These are phyloP conservation scores for Misopates orontium DNA, from an alignment of 257 asterid species.

Conservation along the genomic window DNA sequence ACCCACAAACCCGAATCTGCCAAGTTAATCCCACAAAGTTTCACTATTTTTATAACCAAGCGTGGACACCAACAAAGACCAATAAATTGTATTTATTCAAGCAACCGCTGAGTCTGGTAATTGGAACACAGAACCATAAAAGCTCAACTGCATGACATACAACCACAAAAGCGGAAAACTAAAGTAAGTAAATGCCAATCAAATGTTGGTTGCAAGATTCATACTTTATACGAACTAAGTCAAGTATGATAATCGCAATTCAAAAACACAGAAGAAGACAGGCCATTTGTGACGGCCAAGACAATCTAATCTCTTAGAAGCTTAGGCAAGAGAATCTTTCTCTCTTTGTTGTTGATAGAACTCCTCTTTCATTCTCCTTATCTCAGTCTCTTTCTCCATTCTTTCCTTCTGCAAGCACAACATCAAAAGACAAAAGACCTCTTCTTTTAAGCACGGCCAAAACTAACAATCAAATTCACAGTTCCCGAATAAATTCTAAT, in stretches of 20 bases:
- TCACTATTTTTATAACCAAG: not conserved
- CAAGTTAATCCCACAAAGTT: not conserved
- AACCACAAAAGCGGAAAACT: constrained; percentile 9
- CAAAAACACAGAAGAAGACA: constrained; percentile 17
- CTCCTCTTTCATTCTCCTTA: constrained; percentile 57
- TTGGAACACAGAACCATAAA: constrained; percentile 2
- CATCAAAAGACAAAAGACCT: not conserved
- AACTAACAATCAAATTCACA: too few species aligned
- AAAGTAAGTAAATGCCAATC: constrained; percentile 26
- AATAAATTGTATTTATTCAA: constrained; percentile 30
- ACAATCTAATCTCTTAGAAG: constrained; percentile 28
- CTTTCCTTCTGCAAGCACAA: constrained; percentile 54
- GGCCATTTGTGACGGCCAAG: not conserved
- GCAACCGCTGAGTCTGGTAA: constrained; percentile 14
- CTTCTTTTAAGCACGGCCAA: too few species aligned
- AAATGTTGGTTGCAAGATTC: constrained; percentile 18
- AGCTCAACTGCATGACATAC: constrained; percentile 18
- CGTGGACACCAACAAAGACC: not conserved
- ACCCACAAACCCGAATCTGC: too few species aligned
- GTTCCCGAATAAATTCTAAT: too few species aligned
- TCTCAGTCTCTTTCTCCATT: constrained; percentile 65
- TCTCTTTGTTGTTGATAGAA: constrained; percentile 52
- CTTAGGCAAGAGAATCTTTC: constrained; percentile 55
- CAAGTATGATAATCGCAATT: constrained; percentile 7
- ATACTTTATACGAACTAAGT: constrained; percentile 23